Base-by-base conservation (phyloP, 148 eudicot genomes). In the Linanthus parryae region DNA sequence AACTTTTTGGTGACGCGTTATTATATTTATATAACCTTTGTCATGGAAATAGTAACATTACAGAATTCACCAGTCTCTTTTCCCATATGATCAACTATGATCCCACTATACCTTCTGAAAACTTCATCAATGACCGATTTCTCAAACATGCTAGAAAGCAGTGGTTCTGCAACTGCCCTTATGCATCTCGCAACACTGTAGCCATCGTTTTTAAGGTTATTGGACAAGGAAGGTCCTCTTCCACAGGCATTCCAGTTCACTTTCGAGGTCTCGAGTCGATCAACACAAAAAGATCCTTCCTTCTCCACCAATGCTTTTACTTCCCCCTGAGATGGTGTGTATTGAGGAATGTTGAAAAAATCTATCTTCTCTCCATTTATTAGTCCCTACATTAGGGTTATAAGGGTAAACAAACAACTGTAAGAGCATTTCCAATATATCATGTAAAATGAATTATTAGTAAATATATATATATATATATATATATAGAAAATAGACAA, bases 61-160 rank as follows among this genome's bases (percentile, higher is more conserved):
- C 59, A 20, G 49, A 69, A 63, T 8, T 49, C 62, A 2, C 59
- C 59, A 19, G 54, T 70, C 52, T 83, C 76, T 45, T 50, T 65
- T 5, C 61, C 52, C 81, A 74, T 64, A 11, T 56, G 29, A 17
- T 52, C 51, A 7, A 26, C 36, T 5, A 73, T 9, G 1, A 57
- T 58, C 19, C 46, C 18, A 2, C 35, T 36, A 27, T 62, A 79
- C 42, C 69, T 73, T 0, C 15, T 20, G 28, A 74, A 80, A 7
- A 74, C 56, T 45, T 62, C 58, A n/a, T 84, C 79, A 0, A 77
- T 69, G 24, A 72, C 31, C 0, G 38, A 27, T 56, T 48, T 24
- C 0, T 83, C 92, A 35, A 84, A 84, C 46, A 77, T 81, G 43
- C 53, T 61, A 4, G 48, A 48, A 26, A 84, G 69, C 54, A 84